Base-by-base conservation (phyloP, 352 stramenopile species). In the Globisporangium cystogenes region DNA sequence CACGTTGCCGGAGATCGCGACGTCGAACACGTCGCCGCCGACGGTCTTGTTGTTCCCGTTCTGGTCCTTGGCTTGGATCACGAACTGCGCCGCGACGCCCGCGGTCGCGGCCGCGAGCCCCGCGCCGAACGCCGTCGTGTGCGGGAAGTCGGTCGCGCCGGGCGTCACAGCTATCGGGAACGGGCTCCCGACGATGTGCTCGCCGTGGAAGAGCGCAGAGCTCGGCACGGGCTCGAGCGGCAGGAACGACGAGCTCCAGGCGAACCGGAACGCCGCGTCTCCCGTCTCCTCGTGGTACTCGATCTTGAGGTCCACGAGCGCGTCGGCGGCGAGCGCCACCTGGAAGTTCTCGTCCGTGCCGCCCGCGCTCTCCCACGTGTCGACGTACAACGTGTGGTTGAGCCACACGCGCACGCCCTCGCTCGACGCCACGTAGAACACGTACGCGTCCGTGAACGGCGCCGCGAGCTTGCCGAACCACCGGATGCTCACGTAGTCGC, bases 251-350 rank as follows among this genome's bases (percentile, higher is more conserved):
- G 90, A 98, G 53, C 86, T 97, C 93, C 95, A 99, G 14, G 87
- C 63, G 16, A 98, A 72, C 23, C 68, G 62, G 24, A 99, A 73
- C 8, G 78, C 78, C 0, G 96, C 95, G 11, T 70, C 70, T 12
- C 95, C 96, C 2, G 82, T 97, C 18, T 95, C 74, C 74, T 99
- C 96, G 39, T 91, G 90, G 59, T 98, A 99, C 63, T 99, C 95
- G 45, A 99, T 68, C 37, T 88, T 88, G 16, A 99, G 35, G 61
- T 99, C 95, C 64, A 98, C 95, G 67, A 83, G 98, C 1, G 64
- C 78, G 7, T 72, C 85, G 2, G 72, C 51, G 1, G 59, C 61
- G 18, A 99, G 60, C 29, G 63, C 39, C 1, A 94, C 68, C n/a
- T 67, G 74, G 39, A 89, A 91, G 50, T 88, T 91, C 23, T 74